phyloP scores from a whole-genome alignment of 148 eudicot species.

The Rhododendron ovatum region DNA sequence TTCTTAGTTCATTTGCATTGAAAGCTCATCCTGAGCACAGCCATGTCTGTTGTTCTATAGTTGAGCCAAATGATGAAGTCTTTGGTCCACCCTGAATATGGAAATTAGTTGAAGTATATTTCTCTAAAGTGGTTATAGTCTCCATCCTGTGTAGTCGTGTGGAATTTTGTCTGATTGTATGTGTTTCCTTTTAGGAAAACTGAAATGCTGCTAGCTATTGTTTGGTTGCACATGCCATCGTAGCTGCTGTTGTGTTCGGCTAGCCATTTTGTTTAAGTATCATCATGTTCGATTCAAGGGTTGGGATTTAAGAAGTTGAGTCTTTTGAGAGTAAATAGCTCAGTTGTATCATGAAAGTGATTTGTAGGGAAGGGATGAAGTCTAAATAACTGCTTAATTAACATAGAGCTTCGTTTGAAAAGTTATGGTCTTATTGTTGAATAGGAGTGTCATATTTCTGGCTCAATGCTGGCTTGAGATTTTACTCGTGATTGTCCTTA shows the following conservation, averaged over 20 bases:
- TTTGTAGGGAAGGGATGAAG: background rate
- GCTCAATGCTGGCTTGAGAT: background rate
- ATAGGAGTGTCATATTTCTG: background rate
- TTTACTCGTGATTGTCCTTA: background rate
- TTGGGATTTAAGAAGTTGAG: background rate
- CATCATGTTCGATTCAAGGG: background rate
- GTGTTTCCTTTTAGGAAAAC: background rate
- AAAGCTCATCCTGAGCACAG: background rate
- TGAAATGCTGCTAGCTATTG: background rate
- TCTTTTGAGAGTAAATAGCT: background rate
- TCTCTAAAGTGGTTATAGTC: background rate
- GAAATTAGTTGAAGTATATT: background rate
- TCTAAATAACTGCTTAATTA: background rate
- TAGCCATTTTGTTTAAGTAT: background rate
- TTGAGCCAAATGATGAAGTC: background rate
- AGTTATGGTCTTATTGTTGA: background rate
- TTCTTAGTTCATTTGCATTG: background rate
- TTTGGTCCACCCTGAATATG: background rate
- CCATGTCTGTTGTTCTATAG: background rate
- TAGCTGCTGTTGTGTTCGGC: background rate
- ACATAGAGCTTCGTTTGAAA: background rate
- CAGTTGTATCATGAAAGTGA: background rate
- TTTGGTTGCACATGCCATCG: background rate
- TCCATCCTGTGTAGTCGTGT: background rate
- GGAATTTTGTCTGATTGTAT: background rate